These are phyloP conservation scores for Tricholoma matsutake DNA, from an alignment of 768 basidiomycete species.

Conservation along the genomic window DNA sequence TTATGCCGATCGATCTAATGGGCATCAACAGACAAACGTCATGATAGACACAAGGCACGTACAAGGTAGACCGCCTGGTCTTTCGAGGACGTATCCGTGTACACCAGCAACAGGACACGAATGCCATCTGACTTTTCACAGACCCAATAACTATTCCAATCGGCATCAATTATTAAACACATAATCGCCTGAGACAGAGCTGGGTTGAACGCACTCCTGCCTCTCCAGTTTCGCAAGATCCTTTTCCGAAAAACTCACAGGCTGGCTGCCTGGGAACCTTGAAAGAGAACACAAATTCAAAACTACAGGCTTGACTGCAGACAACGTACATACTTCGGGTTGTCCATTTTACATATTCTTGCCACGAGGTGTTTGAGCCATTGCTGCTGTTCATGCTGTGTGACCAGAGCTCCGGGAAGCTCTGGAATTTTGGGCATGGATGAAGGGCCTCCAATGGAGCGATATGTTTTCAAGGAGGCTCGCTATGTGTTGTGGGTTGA, in stretches of 20 bases:
- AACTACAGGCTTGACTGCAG: background rate
- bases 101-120: conserved; percentile 81
- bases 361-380: conserved; percentile 69
- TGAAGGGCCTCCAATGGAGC: background rate
- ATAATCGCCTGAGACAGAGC: conserved; percentile 1
- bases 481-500: background rate
- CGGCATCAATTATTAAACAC: background rate
- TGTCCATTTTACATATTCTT: conserved; percentile 58
- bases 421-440: conserved; percentile 60
- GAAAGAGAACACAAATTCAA: conserved; percentile 6
- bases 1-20: conserved; percentile 93
- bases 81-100: conserved; percentile 49
- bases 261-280: conserved; percentile 96
- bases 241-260: conserved; percentile 77
- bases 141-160: conserved; percentile 85
- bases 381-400: conserved; percentile 50
- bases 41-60: conserved; percentile 23
- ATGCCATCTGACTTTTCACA: conserved; percentile 98
- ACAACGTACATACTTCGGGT: conserved; percentile 50
- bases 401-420: conserved; percentile 62
- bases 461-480: background rate
- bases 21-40: background rate
- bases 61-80: conserved; percentile 76
- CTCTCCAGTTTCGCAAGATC: conserved; percentile 76
- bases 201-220: conserved; percentile 62